Base-by-base conservation (phyloP, 352 stramenopile species). In the Phytopythium helicoides region DNA sequence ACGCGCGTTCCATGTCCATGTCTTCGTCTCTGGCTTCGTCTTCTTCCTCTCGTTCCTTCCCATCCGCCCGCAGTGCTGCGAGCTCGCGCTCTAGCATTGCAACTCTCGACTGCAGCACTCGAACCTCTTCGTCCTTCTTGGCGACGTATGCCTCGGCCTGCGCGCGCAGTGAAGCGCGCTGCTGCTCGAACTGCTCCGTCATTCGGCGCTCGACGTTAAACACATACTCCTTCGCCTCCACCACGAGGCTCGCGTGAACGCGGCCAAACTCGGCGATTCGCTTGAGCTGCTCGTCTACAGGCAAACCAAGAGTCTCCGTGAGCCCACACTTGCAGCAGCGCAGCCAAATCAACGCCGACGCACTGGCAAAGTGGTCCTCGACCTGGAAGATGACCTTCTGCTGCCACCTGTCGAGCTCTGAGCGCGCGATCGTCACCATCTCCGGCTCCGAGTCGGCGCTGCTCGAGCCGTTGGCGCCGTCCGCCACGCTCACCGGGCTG, bases 211-310 rank as follows among this genome's bases (percentile, higher is more conserved):
- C 80, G 33, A 88, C 65, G 53, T 67, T 72, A 42, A 59, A 64
- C 22, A 91, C 81, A 51, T 86, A 81, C 49, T 86, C 61, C 45
- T 78, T 86, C 3, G 81, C 77, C 54, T 91, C 77, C 21, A 81
- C 71, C 31, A 89, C 51, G 10, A 91, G 59, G 37, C 62, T 86
- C 3, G 73, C 76, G 56, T 87, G 77, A 14, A 86, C 77, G 28
- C 81, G 76, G 25, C 81, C 81, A 52, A 91, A 91, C 52, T 91
- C 81, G 1, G 75, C 71, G 50, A 91, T 91, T 33, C 81, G 72
- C 61, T 89, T 91, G 18, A 91, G 57, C 56, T 91, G 81, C 38
- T 91, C 76, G 51, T 87, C 81, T 91, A 37, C 11, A 25, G 7
- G 33, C 4, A 36, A 11, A 16, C n/a, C n/a, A 46, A 39, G 22